Base-by-base conservation (phyloP, 2,329 filamentous ascomycete genomes). In the Talaromyces sp. region DNA sequence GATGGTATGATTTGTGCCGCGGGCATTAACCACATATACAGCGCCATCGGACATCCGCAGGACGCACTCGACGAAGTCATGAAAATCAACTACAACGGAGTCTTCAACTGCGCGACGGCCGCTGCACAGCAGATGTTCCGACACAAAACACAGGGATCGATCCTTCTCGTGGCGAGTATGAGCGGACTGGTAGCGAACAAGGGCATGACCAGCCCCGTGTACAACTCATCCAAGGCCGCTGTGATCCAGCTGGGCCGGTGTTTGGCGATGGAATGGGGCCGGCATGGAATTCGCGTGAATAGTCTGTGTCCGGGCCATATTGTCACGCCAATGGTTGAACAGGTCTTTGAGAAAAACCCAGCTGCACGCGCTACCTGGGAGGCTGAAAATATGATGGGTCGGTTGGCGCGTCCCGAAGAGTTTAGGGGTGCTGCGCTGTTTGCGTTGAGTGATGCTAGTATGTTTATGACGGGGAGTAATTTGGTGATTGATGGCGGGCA, bases 341-440 rank as follows among this genome's bases (percentile, higher is more conserved):
- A 85, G 61, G 83, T 96, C 32, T 94, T 96, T 69, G 81, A 86
- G 65, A 81, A 88, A 64, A 89, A 85, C 65, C 91, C 91, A 0
- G 89, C 92, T 68, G 67, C 75, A 5, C 67, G 69, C 27, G 71
- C 70, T 11, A 69, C 70, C 7, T 80, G 77, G 77, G 76, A 79
- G 61, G 67, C 69, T 0, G 76, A 79, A 67, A 80, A 79, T 62
- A 79, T 86, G 68, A 74, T 86, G 27, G 81, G 81, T 9, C 75
- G 82, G 26, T 66, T 85, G 51, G 83, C 83, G 5, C 75, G 74
- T 8, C 81, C 83, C 0, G 82, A 85, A 64, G 83, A 86, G 63
- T 85, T 85, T 67, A 80, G 84, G 61, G 83, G 88, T 4, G 86
- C 88, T 1, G 87, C 86, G 2, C 82, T 88, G 10, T 90, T 88